Conservation (phyloP, 768 basidiomycete genomes). For the Boletellus ananiceps region DNA sequence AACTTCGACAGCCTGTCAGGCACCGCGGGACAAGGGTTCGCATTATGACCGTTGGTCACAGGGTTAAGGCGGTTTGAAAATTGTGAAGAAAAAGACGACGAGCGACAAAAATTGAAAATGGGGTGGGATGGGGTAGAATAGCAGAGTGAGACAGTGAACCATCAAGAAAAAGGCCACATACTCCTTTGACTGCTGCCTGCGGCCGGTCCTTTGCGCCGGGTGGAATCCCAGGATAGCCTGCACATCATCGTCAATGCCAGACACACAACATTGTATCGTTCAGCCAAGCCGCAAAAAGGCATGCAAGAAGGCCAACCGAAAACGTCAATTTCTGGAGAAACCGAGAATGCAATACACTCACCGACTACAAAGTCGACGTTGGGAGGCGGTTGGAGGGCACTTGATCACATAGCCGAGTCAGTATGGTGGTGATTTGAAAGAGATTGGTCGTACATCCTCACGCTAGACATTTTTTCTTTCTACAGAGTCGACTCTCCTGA, state of each 20-base stretch:
- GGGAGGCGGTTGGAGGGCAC: constrained; percentile 80
- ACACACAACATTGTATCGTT: not conserved
- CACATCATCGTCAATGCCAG: constrained; percentile 11
- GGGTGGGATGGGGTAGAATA: not conserved
- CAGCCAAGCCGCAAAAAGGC: not conserved
- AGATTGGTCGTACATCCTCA: constrained; percentile 39
- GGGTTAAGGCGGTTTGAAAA: not conserved
- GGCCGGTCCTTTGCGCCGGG: constrained; percentile 71
- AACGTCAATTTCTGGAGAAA: not conserved
- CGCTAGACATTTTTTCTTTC: constrained; percentile 35
- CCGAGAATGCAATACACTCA: constrained; percentile 27
- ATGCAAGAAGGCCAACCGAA: not conserved
- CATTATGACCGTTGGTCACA: constrained; percentile 5
- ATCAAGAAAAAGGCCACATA: constrained; percentile 37
- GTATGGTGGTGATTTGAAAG: not conserved
- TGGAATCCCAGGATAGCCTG: constrained; percentile 85
- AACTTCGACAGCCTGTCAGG: constrained; percentile 76
- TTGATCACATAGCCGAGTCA: constrained; percentile 27
- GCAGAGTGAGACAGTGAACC: not conserved
- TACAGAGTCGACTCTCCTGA: not conserved
- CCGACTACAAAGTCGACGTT: constrained; percentile 88
- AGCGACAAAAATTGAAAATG: constrained; percentile 4
- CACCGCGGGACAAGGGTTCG: not conserved
- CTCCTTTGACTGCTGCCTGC: constrained; percentile 82
- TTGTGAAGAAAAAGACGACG: constrained; percentile 2